Conservation (phyloP, 225 moss, liverwort and hornwort genomes). For the Polytrichum formosum region DNA sequence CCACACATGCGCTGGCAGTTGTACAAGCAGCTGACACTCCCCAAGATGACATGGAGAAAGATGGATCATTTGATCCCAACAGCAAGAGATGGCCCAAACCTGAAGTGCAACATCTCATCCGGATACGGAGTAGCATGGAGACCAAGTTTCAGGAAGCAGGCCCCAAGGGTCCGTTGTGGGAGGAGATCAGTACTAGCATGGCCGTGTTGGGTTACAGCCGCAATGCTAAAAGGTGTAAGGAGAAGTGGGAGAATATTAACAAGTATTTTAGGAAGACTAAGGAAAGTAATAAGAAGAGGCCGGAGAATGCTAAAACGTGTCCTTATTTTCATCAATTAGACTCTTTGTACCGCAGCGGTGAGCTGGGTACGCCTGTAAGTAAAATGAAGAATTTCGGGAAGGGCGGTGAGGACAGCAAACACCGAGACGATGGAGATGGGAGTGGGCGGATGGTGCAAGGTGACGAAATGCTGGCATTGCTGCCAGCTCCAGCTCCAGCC, state of each 20-base stretch:
- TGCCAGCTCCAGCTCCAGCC: background rate
- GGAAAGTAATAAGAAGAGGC: conserved; percentile 23
- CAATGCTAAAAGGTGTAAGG: conserved; percentile 21
- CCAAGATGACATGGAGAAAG: conserved; percentile 8
- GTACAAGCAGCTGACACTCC: background rate
- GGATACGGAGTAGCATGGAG: conserved; percentile 20
- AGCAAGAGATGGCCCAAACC: conserved; percentile 24
- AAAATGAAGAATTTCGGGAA: conserved; percentile 17
- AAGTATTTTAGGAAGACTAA: conserved; percentile 23
- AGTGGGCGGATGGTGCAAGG: conserved; percentile 15
- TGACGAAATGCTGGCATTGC: background rate
- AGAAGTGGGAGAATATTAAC: conserved; percentile 27
- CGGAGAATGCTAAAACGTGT: conserved; percentile 23
- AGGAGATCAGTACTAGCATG: conserved; percentile 19
- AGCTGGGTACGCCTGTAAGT: conserved; percentile 17
- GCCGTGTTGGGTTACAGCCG: conserved; percentile 15
- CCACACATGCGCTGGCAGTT: background rate
- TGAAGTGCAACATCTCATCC: conserved; percentile 19
- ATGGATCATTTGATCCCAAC: conserved; percentile 23
- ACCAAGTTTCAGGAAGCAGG: conserved; percentile 25
- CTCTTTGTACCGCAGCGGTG: conserved; percentile 18
- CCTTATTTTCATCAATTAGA: conserved; percentile 23
- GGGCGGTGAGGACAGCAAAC: conserved; percentile 11
- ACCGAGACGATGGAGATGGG: conserved; percentile 11
- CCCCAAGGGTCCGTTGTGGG: conserved; percentile 20